Percentiles rank a stretch among this genome's conserved stretches.
Evolutionary conservation across 2,329 filamentous ascomycete genomes (phyloP).

Genomic region (Myriosclerotinia scirpicola): DNA sequence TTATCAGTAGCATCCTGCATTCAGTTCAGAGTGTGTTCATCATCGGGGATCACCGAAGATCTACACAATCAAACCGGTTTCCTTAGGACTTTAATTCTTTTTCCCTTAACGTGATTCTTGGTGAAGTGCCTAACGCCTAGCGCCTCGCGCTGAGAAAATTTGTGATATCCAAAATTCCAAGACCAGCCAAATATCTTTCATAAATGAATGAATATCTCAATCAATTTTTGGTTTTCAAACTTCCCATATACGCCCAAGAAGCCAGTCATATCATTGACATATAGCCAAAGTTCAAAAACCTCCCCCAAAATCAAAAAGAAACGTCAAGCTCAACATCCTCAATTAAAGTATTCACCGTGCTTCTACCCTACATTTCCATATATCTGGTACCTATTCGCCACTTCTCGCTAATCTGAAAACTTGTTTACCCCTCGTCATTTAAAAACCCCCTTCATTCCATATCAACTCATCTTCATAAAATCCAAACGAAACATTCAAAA

Average conservation of each 20-base stretch:
- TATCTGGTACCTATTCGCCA: neutral
- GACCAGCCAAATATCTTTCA: too few relatives aligned
- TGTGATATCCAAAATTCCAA: too few relatives aligned
- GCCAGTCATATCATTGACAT: too few relatives aligned
- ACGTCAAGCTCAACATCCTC: too few relatives aligned
- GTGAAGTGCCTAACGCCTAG: neutral
- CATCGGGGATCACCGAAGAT: too few relatives aligned
- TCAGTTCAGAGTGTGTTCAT: neutral
- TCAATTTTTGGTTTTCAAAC: too few relatives aligned
- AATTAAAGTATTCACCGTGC: too few relatives aligned
- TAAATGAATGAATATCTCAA: too few relatives aligned
- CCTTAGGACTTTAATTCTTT: neutral
- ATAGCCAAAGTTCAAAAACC: too few relatives aligned
- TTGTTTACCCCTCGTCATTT: neutral
- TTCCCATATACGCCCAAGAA: too few relatives aligned
- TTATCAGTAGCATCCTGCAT: neutral
- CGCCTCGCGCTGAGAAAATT: neutral
- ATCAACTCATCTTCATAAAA: neutral
- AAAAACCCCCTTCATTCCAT: neutral
- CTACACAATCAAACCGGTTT: rapidly evolving
- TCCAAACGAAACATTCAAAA: neutral
- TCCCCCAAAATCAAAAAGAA: too few relatives aligned
- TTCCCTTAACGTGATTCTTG: too few relatives aligned
- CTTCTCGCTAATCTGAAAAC: neutral
- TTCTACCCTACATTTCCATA: neutral